Evolutionary conservation across 805 yeast species (phyloP).

Genomic region (Kodamaea kaohsiungensis): DNA sequence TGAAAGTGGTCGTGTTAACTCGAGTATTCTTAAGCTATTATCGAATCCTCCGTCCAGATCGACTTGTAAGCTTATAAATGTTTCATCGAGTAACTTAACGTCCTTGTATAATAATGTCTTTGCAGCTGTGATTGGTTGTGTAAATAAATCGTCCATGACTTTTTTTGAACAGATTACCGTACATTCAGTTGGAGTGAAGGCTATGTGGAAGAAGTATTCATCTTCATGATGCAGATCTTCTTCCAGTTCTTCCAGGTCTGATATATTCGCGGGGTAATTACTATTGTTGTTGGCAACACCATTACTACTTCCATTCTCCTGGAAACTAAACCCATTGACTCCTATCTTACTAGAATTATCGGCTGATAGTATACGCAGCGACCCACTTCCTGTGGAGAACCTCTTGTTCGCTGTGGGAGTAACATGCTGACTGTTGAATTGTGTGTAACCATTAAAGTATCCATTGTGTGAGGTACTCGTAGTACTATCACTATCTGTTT

Average conservation of each 20-base stretch:
- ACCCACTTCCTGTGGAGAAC: slow-evolving; percentile 4
- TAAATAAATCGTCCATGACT: slow-evolving; percentile 40
- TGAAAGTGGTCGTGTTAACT: slow-evolving; percentile 59
- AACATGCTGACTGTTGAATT: neutral
- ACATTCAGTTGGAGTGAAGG: slow-evolving; percentile 63
- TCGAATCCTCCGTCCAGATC: slow-evolving; percentile 60
- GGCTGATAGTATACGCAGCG: slow-evolving; percentile 10
- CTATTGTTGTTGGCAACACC: neutral
- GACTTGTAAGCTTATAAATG: slow-evolving; percentile 56
- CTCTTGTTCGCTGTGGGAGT: slow-evolving; percentile 5
- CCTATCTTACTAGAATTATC: slow-evolving; percentile 32
- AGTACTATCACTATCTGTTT: slow-evolving; percentile 18
- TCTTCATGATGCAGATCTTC: slow-evolving; percentile 20
- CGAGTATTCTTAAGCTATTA: slow-evolving; percentile 51
- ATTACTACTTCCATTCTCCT: slow-evolving; percentile 11
- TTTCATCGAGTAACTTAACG: slow-evolving; percentile 42
- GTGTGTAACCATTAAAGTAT: neutral
- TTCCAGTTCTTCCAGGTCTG: slow-evolving; percentile 9
- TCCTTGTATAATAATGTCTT: slow-evolving; percentile 31
- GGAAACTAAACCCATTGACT: neutral
- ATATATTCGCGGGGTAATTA: neutral
- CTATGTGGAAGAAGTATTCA: slow-evolving; percentile 56
- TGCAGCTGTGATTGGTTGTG: slow-evolving; percentile 38
- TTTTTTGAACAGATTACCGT: slow-evolving; percentile 54
- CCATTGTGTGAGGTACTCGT: slow-evolving; percentile 2